Evolutionary conservation across 345 rosid species (phyloP), one percentile per base, ranked within the genome.

Genomic region (Eucalyptus dawsonii): DNA sequence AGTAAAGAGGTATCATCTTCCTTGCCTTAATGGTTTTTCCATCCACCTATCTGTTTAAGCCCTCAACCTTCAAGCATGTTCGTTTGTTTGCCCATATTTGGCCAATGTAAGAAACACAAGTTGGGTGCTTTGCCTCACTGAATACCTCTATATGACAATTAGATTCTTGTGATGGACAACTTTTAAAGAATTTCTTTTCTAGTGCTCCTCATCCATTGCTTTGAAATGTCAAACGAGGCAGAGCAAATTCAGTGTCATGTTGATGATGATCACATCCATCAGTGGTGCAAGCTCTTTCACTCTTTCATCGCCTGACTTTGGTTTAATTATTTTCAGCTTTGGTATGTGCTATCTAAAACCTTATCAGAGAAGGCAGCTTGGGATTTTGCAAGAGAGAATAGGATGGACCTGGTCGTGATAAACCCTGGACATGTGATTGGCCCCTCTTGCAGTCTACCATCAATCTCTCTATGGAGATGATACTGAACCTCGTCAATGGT

Each of bases 291-390:
- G 45, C 14, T 10, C 81, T 17, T 17, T 69, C 44, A 16, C 14
- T 9, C 80, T 16, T 19, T 72, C 45, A 9, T 34, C 25, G 3
- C 25, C 81, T 72, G 4, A 72, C 81, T 72, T 72, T 37, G 81
- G 8, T 37, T 67, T 60, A 34, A 4, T 76, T 14, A 31, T n/a
- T 88, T 49, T 53, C 92, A 93, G 94, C 72, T 17, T 6, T 93
- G 94, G 92, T 94, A 94, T 88, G 4, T 50, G 34, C 92, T 94
- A 17, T 69, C 93, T 50, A 94, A 94, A 89, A 94, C 91, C 24
- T 92, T 92, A 90, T 93, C 95, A 1, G 95, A 94, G 89, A 86
- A 91, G 44, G 94, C 93, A 87, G 95, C 94, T 17, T 93, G 93
- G 93, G 88, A 90, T 86, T 92, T 91, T 88, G 45, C 93, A 34